Evolutionary conservation across 129 eudicot genomes (phyloP), one percentile per base, ranked within the genome.

Genomic region (Saposhnikovia divaricata): DNA sequence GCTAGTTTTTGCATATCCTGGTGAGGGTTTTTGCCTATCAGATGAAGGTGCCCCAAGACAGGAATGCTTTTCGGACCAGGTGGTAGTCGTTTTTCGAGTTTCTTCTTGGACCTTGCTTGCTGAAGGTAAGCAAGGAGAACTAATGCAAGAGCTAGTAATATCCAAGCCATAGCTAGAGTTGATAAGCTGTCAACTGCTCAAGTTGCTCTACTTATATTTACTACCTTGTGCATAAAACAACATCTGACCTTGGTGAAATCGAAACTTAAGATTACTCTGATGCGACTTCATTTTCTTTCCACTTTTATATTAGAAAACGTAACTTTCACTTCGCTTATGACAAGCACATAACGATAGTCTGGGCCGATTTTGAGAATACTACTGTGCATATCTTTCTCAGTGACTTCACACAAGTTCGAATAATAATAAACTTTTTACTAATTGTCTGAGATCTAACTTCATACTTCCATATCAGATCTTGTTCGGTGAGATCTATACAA

Each of bases 21-120:
- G 55, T 73, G 77, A 44, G 77, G 77, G 28, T 73, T 73, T n/a
- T 73, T 73, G 11, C 77, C 77, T 44, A 73, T 23, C 55, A 73
- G 13, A 73, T 73, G 77, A 43, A 73, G 77, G 77, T 73, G 77
- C 21, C 77, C 77, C 77, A 73, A 25, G 11, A 73, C 31, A 15
- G 77, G 77, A 23, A 73, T 43, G 39, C 77, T n/a, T 73, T 73
- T 73, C 9, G 77, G 77, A 4, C 77, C 39, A 23, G 77, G 77
- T 44, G 77, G 77, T 9, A 87, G 48, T 9, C 43, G 82, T 45
- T 46, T 65, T 14, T 46, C 39, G 38, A 31, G 50, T 50, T 73
- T 73, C 21, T 73, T 73, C 55, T 42, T 73, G 16, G 46, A 42
- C 53, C 55, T 44, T 73, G 21, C 21, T 73, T n/a, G 77, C 21